Conservation (phyloP, 495 filamentous ascomycete genomes). For the Saxophila tyrrhenica region DNA sequence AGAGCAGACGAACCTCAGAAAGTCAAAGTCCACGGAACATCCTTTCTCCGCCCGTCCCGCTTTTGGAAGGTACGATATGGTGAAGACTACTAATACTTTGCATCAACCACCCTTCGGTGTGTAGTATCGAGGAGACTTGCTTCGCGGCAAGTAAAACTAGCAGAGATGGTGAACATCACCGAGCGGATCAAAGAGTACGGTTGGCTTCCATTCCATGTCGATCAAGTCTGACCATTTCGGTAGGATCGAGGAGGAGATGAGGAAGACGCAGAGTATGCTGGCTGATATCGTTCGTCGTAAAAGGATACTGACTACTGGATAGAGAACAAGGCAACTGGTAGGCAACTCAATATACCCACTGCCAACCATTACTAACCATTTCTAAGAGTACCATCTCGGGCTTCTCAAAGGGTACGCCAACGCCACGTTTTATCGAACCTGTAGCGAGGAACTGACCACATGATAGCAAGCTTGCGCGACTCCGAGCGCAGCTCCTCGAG, state of each 20-base stretch:
- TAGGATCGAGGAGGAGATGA: slow-evolving; percentile 99
- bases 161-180: slow-evolving; percentile 97
- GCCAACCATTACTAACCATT: slow-evolving; percentile 20
- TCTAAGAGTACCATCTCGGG: slow-evolving; percentile 89
- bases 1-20: too few relatives aligned
- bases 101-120: too few relatives aligned
- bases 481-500: slow-evolving; percentile 90
- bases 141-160: slow-evolving; percentile 19
- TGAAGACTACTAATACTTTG: too few relatives aligned
- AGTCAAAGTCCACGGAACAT: too few relatives aligned
- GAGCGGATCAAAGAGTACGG: slow-evolving; percentile 98
- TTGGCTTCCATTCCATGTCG: background rate
- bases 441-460: background rate
- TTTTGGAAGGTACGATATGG: too few relatives aligned
- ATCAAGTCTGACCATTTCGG: slow-evolving; percentile 10
- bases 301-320: slow-evolving; percentile 22
- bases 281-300: background rate
- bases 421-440: too few relatives aligned
- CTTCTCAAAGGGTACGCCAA: slow-evolving; percentile 84
- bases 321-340: slow-evolving; percentile 99
- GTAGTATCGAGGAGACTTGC: background rate
- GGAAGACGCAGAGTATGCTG: slow-evolving; percentile 79
- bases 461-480: slow-evolving; percentile 81
- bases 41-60: too few relatives aligned
- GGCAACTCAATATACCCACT: slow-evolving; percentile 13